A percentile compares a stretch with the other conserved stretches of the same genome.
Conservation (phyloP, 768 basidiomycete genomes). For the Mycena indigotica region DNA sequence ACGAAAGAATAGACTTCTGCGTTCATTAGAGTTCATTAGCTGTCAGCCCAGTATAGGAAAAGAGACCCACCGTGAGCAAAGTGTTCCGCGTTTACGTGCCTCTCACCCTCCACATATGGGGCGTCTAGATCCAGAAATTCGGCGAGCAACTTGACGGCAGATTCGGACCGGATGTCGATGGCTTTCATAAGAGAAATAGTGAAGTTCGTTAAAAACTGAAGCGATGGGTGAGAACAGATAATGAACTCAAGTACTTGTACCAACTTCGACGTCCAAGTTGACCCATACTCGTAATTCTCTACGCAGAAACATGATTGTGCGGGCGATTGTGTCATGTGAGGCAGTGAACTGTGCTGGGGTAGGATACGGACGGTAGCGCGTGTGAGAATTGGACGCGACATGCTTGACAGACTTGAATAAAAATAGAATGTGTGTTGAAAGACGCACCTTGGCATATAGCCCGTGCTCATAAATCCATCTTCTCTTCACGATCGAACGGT, state of each 20-base stretch:
- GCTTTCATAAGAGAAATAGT: slow-evolving; percentile 89
- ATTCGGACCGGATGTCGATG: slow-evolving; percentile 89
- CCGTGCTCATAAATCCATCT: slow-evolving; percentile 80
- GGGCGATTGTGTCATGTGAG: slow-evolving; percentile 71
- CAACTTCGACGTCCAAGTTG: slow-evolving; percentile 85
- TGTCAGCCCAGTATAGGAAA: not conserved
- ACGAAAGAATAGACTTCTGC: slow-evolving; percentile 88
- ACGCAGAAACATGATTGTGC: slow-evolving; percentile 79
- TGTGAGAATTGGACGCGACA: slow-evolving; percentile 84
- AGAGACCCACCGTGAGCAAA: slow-evolving; percentile 79
- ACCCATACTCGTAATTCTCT: slow-evolving; percentile 88
- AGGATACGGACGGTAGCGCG: slow-evolving; percentile 89
- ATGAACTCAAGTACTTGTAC: slow-evolving; percentile 24
- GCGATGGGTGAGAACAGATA: slow-evolving; percentile 18
- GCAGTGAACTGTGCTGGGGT: slow-evolving; percentile 80
- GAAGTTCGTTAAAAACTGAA: slow-evolving; percentile 85
- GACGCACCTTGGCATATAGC: slow-evolving; percentile 81
- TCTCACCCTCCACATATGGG: slow-evolving; percentile 55
- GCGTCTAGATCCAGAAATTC: slow-evolving; percentile 86
- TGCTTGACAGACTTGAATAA: slow-evolving; percentile 54
- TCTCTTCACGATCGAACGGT: slow-evolving; percentile 70
- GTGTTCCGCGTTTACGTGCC: slow-evolving; percentile 81
- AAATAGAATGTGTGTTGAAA: not conserved
- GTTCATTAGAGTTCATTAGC: slow-evolving; percentile 7
- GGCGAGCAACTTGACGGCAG: slow-evolving; percentile 78